phyloP scores from a whole-genome alignment of 345 rosid species.

The Carallia brachiata region DNA sequence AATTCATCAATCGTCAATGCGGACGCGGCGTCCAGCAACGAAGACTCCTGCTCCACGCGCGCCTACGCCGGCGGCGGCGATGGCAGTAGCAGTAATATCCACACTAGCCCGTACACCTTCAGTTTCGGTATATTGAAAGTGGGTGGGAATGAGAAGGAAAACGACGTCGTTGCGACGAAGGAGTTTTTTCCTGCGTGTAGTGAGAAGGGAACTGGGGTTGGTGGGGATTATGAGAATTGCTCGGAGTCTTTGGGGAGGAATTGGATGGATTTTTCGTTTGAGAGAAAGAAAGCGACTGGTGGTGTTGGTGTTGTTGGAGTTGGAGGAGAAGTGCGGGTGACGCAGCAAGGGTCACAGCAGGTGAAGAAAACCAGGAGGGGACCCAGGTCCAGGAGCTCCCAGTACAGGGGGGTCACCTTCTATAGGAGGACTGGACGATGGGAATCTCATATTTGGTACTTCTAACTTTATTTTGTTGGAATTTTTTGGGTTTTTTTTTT shows the following conservation, averaged over 20 bases:
- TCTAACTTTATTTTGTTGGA: background rate
- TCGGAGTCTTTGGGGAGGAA: conserved; percentile 43
- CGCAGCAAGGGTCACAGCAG: conserved; percentile 42
- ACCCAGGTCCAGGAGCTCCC: conserved; percentile 96
- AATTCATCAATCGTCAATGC: conserved; percentile 84
- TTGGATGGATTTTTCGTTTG: conserved; percentile 58
- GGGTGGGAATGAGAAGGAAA: conserved; percentile 23
- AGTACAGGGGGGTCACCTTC: conserved; percentile 93
- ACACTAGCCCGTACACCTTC: conserved; percentile 31
- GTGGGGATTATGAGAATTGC: background rate
- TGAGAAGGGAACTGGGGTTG: background rate
- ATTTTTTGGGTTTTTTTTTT: background rate
- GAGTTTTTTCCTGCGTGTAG: conserved; percentile 53
- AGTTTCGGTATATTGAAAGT: conserved; percentile 71
- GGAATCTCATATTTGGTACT: conserved; percentile 97
- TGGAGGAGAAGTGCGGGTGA: conserved; percentile 35
- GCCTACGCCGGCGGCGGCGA: conserved; percentile 18
- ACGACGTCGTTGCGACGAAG: conserved; percentile 41
- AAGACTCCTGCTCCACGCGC: conserved; percentile 69
- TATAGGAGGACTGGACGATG: conserved; percentile 93
- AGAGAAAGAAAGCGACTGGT: conserved; percentile 2
- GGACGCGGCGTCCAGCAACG: conserved; percentile 54
- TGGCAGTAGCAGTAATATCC: conserved; percentile 8
- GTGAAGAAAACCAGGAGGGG: conserved; percentile 90
- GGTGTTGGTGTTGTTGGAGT: conserved; percentile 15